Base-by-base conservation (phyloP, 352 stramenopile genomes). In the Globisporangium uncinulatum region DNA sequence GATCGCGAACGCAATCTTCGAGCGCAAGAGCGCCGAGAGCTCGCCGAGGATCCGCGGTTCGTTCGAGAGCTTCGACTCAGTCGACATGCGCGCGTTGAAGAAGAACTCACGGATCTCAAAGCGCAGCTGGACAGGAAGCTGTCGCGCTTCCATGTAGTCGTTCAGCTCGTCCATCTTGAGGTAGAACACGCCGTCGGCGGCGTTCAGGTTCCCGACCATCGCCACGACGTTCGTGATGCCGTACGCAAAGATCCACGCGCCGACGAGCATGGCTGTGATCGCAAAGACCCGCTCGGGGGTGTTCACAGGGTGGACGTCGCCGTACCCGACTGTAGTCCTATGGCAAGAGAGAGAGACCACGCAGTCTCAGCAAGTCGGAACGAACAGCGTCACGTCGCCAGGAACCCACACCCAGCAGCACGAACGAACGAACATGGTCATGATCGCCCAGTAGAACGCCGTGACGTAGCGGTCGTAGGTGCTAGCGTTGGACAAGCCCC, bases 51-150 rank as follows among this genome's bases (percentile, higher is more conserved):
- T 86, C 13, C 83, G 65, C 29, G 74, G 60, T 52, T 91, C 78
- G n/a, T 85, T 82, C 47, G 53, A 61, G 31, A 91, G 59, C 54
- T 84, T 82, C 54, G 69, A 81, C 59, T 91, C 80, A 8, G 70
- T 73, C 0, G 78, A 91, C 60, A 79, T 65, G 14, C 78, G 76
- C 13, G 78, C 75, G 49, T 91, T 91, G 51, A 87, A 75, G 59
- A 83, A 91, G 47, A 91, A 91, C 47, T 91, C 80, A 10, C 78
- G 80, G 46, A 91, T 91, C 54, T 91, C 80, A 50, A 84, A 74
- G 1, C 80, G 78, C 24, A 91, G 54, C 24, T 87, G 76, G 15
- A 78, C 63, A 6, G 80, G 80, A 37, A 91, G 51, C 54, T 91
- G 78, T 9, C 78, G 71, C n/a, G 80, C 80, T 39, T 54, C 71